Conservation (phyloP, 2,329 filamentous ascomycete genomes). For the Exophiala viscosa region DNA sequence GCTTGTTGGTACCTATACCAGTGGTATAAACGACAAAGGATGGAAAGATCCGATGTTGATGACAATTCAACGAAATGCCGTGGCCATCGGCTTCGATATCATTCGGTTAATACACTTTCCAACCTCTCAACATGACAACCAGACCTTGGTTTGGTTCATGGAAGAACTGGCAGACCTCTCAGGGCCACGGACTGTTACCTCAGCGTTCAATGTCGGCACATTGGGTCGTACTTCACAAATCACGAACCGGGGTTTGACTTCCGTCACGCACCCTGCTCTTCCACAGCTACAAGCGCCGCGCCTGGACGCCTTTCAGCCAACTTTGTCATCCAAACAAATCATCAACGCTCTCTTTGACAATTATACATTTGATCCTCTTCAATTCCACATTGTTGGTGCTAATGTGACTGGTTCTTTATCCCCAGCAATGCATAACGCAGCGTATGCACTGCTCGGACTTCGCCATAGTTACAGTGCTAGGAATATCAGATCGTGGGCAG, state of each 20-base stretch:
- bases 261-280: slow-evolving; percentile 41
- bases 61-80: slow-evolving; percentile 32
- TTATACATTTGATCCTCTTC: slow-evolving; percentile 40
- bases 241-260: slow-evolving; percentile 40
- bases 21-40: slow-evolving; percentile 1
- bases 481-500: slow-evolving; percentile 36
- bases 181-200: slow-evolving; percentile 34
- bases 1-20: slow-evolving; percentile 37
- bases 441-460: slow-evolving; percentile 39
- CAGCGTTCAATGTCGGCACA: slow-evolving; percentile 40
- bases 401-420: slow-evolving; percentile 43
- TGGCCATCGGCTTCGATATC: slow-evolving; percentile 37
- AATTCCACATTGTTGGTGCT: slow-evolving; percentile 42
- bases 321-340: slow-evolving; percentile 21
- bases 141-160: slow-evolving; percentile 36
- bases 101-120: slow-evolving; percentile 37
- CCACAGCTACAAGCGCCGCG: slow-evolving; percentile 13
- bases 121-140: slow-evolving; percentile 38
- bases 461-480: slow-evolving; percentile 40
- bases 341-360: slow-evolving; percentile 39
- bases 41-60: slow-evolving; percentile 18
- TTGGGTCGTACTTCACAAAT: slow-evolving; percentile 44
- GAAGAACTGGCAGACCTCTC: slow-evolving; percentile 35
- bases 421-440: slow-evolving; percentile 43
- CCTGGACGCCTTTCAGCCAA: slow-evolving; percentile 32